These are phyloP conservation scores for Arthroderma sp. DNA, from an alignment of 2,329 filamentous ascomycete genomes.

Conservation along the genomic window DNA sequence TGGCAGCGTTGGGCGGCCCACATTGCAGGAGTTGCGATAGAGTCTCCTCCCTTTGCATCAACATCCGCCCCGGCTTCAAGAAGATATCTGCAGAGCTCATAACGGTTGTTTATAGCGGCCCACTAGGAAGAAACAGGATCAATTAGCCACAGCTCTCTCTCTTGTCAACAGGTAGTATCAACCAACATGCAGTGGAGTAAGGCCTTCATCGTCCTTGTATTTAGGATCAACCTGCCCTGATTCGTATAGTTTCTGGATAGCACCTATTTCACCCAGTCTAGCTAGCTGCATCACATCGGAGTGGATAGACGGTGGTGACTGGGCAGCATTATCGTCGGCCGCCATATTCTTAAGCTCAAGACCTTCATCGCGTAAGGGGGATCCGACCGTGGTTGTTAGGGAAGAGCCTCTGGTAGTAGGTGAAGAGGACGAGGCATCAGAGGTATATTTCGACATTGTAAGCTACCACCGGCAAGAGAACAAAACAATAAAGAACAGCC, in stretches of 20 bases:
- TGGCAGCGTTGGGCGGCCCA: slow-evolving; percentile 96
- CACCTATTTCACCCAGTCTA: slow-evolving; percentile 68
- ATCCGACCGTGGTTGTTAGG: no score
- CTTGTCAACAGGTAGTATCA: not conserved
- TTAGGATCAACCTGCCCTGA: slow-evolving; percentile 67
- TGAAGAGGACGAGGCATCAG: no score
- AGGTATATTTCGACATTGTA: no score
- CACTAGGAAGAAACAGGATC: slow-evolving; percentile 46
- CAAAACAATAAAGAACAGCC: no score
- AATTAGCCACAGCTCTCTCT: slow-evolving; percentile 6
- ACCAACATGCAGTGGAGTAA: slow-evolving; percentile 79
- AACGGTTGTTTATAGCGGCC: slow-evolving; percentile 98
- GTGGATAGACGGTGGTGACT: slow-evolving; percentile 33
- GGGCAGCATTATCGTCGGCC: slow-evolving; percentile 18
- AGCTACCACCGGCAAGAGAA: no score
- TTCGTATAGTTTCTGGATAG: slow-evolving; percentile 83
- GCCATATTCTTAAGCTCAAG: slow-evolving; percentile 29
- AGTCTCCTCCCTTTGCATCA: slow-evolving; percentile 91
- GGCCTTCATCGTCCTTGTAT: slow-evolving; percentile 79
- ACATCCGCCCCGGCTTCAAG: slow-evolving; percentile 76
- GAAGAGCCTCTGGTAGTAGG: no score
- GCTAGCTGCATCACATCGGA: slow-evolving; percentile 95
- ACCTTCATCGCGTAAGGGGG: slow-evolving; percentile 13
- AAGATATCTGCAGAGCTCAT: slow-evolving; percentile 91
- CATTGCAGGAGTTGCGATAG: slow-evolving; percentile 81